These are phyloP conservation scores for Rubia tinctorum DNA, from an alignment of 305 asterid genomes.

Conservation along the genomic window DNA sequence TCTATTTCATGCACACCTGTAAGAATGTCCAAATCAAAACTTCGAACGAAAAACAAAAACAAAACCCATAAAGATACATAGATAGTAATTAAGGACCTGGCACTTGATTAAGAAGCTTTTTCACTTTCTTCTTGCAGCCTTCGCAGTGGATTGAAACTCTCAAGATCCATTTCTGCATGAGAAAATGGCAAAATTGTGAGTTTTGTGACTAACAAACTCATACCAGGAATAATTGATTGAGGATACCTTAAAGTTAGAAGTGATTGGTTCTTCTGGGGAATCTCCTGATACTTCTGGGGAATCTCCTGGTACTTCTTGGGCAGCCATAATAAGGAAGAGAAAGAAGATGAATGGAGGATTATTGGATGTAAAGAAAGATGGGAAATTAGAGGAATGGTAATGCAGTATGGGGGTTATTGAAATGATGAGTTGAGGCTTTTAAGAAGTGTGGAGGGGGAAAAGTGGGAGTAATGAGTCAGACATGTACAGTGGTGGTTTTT, in stretches of 20 bases:
- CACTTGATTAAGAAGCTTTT: slow-evolving; percentile 48
- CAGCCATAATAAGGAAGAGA: slow-evolving; percentile 32
- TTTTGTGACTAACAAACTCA: background rate
- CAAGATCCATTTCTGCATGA: slow-evolving; percentile 43
- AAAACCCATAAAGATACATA: background rate
- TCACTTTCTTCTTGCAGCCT: slow-evolving; percentile 67
- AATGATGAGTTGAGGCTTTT: slow-evolving; percentile 15
- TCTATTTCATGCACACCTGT: slow-evolving; percentile 51
- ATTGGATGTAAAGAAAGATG: background rate
- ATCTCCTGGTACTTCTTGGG: slow-evolving; percentile 27
- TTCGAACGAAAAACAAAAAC: background rate
- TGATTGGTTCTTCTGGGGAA: slow-evolving; percentile 17
- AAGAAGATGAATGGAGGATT: background rate
- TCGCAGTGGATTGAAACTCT: slow-evolving; percentile 70
- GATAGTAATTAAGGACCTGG: slow-evolving; percentile 26
- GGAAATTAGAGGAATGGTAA: slow-evolving; percentile 8
- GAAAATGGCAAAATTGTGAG: background rate
- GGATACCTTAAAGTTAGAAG: slow-evolving; percentile 38
- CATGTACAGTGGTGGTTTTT: too few relatives aligned
- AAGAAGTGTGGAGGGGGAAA: background rate
- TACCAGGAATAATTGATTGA: background rate
- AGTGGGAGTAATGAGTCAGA: background rate
- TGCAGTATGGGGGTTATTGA: background rate
- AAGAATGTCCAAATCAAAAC: background rate
- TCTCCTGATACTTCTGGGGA: slow-evolving; percentile 27